Conservation (phyloP, 352 stramenopile species). For the Globisporangium heterothallicum region DNA sequence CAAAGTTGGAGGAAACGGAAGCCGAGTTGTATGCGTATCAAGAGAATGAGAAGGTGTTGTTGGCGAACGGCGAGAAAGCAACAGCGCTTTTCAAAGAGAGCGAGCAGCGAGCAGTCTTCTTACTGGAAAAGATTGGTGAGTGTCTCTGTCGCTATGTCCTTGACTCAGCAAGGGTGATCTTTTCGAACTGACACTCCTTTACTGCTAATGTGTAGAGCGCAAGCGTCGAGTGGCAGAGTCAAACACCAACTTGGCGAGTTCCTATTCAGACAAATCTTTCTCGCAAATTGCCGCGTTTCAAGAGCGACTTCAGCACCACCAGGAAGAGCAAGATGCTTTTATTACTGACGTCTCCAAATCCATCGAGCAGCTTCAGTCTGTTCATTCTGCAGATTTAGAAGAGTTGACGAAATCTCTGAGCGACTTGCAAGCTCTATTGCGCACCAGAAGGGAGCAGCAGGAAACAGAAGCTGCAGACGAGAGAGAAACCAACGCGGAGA, state of each 20-base stretch:
- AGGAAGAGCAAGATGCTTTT: slow-evolving; percentile 39
- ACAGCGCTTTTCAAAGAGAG: slow-evolving; percentile 53
- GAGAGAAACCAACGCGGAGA: slow-evolving; percentile 12
- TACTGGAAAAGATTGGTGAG: slow-evolving; percentile 56
- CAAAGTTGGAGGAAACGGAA: slow-evolving; percentile 23
- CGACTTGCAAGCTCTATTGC: slow-evolving; percentile 25
- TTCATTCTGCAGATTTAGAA: slow-evolving; percentile 39
- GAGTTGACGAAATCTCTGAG: slow-evolving; percentile 29
- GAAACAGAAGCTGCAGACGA: slow-evolving; percentile 18
- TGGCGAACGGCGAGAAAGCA: slow-evolving; percentile 45
- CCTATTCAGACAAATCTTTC: slow-evolving; percentile 38
- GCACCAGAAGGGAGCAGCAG: slow-evolving; percentile 11
- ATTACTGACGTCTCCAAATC: slow-evolving; percentile 35
- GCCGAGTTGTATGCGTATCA: slow-evolving; percentile 36
- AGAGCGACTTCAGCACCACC: slow-evolving; percentile 36
- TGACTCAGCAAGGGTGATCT: not conserved
- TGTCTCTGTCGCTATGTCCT: not conserved
- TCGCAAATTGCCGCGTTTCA: slow-evolving; percentile 43
- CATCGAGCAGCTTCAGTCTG: slow-evolving; percentile 40
- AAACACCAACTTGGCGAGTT: slow-evolving; percentile 42
- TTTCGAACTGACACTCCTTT: not conserved
- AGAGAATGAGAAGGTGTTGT: slow-evolving; percentile 47
- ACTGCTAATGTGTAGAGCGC: slow-evolving; percentile 24
- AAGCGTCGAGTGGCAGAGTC: slow-evolving; percentile 35
- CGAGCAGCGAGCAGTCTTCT: slow-evolving; percentile 32